phyloP scores from a whole-genome alignment of 2,329 filamentous ascomycete genomes.

The Plectosphaerella plurivora region DNA sequence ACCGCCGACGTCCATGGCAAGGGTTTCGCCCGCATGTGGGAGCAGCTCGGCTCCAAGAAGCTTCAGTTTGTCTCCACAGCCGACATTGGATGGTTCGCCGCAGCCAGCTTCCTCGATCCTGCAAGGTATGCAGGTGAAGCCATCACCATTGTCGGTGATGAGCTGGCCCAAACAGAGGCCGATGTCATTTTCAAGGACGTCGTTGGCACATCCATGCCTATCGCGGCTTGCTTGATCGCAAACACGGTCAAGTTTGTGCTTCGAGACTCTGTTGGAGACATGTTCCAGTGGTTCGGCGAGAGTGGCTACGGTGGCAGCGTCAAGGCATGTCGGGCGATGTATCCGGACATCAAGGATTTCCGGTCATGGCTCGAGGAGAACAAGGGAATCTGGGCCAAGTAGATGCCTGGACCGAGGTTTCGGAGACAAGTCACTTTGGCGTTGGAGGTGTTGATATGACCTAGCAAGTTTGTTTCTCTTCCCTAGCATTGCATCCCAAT shows the following conservation, averaged over 20 bases:
- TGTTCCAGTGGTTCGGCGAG: constrained; percentile 28
- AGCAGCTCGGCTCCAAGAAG: constrained; percentile 19
- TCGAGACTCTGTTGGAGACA: constrained; percentile 19
- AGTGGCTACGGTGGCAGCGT: constrained; percentile 28
- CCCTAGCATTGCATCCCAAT: too few species aligned
- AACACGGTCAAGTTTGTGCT: constrained; percentile 12
- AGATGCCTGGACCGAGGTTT: too few species aligned
- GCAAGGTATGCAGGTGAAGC: constrained; percentile 19
- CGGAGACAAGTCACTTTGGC: too few species aligned
- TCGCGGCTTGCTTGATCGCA: neutral
- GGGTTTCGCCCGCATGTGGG: constrained; percentile 25
- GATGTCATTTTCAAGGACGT: constrained; percentile 19
- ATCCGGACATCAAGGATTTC: constrained; percentile 20
- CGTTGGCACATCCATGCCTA: neutral
- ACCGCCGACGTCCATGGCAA: constrained; percentile 20
- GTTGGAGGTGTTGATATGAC: too few species aligned
- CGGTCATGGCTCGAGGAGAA: constrained; percentile 15
- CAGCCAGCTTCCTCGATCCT: constrained; percentile 28
- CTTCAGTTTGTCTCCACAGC: constrained; percentile 30
- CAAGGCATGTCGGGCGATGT: constrained; percentile 13
- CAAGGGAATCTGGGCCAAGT: constrained; percentile 6
- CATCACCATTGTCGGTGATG: constrained; percentile 30
- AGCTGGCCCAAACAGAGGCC: constrained; percentile 26
- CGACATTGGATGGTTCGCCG: constrained; percentile 37
- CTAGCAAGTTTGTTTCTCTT: too few species aligned